phyloP scores from a whole-genome alignment of 441 rosid genomes.

The Caryocar brasiliense region DNA sequence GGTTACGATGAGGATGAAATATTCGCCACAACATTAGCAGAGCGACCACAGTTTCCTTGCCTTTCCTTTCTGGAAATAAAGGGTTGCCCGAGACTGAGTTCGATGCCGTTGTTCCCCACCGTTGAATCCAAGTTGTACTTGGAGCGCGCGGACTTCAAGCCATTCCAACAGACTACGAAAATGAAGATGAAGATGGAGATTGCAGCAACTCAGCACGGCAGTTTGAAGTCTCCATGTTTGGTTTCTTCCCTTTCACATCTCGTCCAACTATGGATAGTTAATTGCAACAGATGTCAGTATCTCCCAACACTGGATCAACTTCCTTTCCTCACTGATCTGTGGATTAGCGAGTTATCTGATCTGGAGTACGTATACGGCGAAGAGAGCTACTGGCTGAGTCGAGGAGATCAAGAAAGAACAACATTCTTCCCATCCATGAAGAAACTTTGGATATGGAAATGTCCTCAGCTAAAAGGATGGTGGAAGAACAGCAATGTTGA shows the following conservation, averaged over 20 bases:
- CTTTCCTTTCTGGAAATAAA: constrained; percentile 2
- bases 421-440: not conserved
- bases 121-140: not conserved
- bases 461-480: not conserved
- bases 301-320: no score
- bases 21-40: not conserved
- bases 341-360: not conserved
- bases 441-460: not conserved
- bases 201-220: no score
- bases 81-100: constrained; percentile 6
- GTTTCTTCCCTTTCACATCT: no score
- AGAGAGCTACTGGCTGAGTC: no score
- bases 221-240: no score
- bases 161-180: not conserved
- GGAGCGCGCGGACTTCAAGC: not conserved
- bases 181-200: not conserved
- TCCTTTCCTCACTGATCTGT: no score
- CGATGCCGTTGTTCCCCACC: constrained; percentile 16
- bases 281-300: no score
- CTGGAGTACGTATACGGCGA: not conserved
- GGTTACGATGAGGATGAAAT: no score
- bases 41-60: not conserved
- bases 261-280: no score
- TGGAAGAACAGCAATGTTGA: no score
- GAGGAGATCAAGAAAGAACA: not conserved